Evolutionary conservation across 225 moss, liverwort and hornwort species (phyloP).

Genomic region (Bryum argenteum): DNA sequence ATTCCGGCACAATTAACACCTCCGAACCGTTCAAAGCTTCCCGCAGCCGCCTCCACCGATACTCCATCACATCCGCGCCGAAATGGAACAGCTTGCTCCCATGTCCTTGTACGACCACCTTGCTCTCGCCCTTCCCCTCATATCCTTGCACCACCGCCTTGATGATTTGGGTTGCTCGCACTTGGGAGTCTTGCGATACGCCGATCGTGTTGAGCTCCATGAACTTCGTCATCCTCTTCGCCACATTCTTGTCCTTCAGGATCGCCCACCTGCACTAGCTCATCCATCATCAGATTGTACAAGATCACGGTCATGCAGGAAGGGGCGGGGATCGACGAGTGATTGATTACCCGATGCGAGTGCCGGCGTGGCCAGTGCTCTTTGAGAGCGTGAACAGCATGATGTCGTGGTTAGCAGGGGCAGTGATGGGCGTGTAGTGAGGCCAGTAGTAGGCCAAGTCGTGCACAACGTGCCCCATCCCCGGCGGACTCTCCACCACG

Average conservation of each 20-base stretch:
- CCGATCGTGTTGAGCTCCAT: constrained; percentile 74
- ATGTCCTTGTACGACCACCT: background rate
- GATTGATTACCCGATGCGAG: constrained; percentile 24
- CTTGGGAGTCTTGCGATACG: constrained; percentile 72
- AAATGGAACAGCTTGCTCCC: constrained; percentile 62
- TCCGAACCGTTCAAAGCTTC: constrained; percentile 33
- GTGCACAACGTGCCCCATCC: constrained; percentile 50
- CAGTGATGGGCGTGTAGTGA: constrained; percentile 70
- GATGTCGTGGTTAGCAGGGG: constrained; percentile 55
- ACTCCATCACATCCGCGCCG: constrained; percentile 47
- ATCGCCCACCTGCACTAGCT: constrained; percentile 71
- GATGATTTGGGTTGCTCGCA: constrained; percentile 61
- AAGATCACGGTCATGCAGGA: too few species aligned
- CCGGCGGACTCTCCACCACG: constrained; percentile 44
- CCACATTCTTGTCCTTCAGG: constrained; percentile 58
- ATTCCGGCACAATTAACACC: constrained; percentile 50
- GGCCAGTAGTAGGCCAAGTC: constrained; percentile 90
- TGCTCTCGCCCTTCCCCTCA: background rate
- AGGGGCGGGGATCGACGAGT: background rate
- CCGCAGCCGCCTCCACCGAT: constrained; percentile 63
- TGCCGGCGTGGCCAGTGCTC: constrained; percentile 82
- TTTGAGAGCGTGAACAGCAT: constrained; percentile 88
- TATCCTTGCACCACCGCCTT: constrained; percentile 53
- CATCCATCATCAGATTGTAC: too few species aligned
- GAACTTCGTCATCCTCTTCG: constrained; percentile 68